These are phyloP conservation scores for Globisporangium perplexum DNA, from an alignment of 352 stramenopile species.

Conservation along the genomic window DNA sequence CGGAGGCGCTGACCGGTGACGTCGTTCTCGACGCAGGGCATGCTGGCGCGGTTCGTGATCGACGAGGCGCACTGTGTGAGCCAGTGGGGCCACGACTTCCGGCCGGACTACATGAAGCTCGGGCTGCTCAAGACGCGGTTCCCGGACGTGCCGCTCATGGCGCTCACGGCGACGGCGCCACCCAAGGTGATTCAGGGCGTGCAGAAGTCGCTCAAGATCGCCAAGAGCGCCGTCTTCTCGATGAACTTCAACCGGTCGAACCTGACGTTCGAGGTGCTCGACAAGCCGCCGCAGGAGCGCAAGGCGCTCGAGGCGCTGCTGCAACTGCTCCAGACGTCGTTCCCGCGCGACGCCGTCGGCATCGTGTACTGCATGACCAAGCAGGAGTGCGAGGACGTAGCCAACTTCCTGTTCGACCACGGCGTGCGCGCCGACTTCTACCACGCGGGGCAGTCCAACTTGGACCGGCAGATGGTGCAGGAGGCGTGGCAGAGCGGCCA, in stretches of 20 bases:
- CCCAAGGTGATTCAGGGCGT: conserved; percentile 82
- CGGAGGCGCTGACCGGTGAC: too few relatives aligned
- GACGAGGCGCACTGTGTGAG: conserved; percentile 91
- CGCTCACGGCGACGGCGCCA: conserved; percentile 88
- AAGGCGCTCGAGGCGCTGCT: conserved; percentile 53
- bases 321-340: conserved; percentile 48
- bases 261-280: conserved; percentile 87
- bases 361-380: conserved; percentile 96
- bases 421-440: conserved; percentile 90
- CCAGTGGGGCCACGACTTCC: conserved; percentile 88
- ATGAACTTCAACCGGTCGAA: conserved; percentile 93
- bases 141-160: conserved; percentile 89
- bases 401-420: conserved; percentile 81
- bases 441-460: conserved; percentile 84
- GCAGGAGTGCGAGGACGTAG: conserved; percentile 91
- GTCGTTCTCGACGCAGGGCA: conserved; percentile 28
- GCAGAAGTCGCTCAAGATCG: conserved; percentile 69
- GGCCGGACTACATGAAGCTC: conserved; percentile 91
- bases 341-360: conserved; percentile 42
- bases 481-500: conserved; percentile 70
- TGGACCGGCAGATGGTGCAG: conserved; percentile 74
- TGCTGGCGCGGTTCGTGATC: conserved; percentile 93
- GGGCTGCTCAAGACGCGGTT: conserved; percentile 89
- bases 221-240: conserved; percentile 80
- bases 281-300: conserved; percentile 44